Evolutionary conservation across 2,329 filamentous ascomycete genomes (phyloP).

Genomic region (Claviceps sp.): DNA sequence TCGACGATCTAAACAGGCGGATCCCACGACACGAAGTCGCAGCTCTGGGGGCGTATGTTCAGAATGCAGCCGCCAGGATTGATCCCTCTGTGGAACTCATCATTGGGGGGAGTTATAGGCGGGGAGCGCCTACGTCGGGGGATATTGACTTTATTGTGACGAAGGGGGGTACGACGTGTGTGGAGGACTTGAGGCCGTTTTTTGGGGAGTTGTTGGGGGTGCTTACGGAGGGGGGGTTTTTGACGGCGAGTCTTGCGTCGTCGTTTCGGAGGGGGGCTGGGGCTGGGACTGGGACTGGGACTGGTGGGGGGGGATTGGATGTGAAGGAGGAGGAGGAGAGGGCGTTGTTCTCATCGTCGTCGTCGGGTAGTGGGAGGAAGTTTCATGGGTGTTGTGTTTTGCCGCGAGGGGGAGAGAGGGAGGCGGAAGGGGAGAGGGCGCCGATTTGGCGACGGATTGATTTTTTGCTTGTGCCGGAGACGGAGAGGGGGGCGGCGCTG

Average conservation of each 20-base stretch:
- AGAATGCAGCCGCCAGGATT: conserved; percentile 39
- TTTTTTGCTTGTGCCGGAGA: conserved; percentile 66
- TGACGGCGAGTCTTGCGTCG: conserved; percentile 56
- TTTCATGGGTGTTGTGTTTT: conserved; percentile 81
- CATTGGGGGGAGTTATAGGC: conserved; percentile 72
- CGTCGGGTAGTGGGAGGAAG: conserved; percentile 49
- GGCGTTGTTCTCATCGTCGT: conserved; percentile 15
- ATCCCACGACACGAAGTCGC: conserved; percentile 70
- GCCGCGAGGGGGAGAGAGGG: conserved; percentile 23
- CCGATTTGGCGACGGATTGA: conserved; percentile 70
- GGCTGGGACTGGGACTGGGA: too few relatives aligned
- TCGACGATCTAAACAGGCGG: conserved; percentile 62
- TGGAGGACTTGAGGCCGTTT: conserved; percentile 45
- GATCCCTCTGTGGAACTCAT: conserved; percentile 56
- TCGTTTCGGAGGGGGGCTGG: too few relatives aligned
- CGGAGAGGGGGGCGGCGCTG: conserved; percentile 69
- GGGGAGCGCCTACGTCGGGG: conserved; percentile 59
- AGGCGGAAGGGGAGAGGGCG: conserved; percentile 17
- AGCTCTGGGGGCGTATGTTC: conserved; percentile 53
- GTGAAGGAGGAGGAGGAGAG: too few relatives aligned
- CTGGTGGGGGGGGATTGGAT: too few relatives aligned
- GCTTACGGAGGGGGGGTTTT: conserved; percentile 49
- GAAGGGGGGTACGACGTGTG: conserved; percentile 40
- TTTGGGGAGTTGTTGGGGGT: conserved; percentile 48
- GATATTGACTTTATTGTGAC: conserved; percentile 84